phyloP scores from a whole-genome alignment of 2,329 filamentous ascomycete genomes.

The Beauveria pseudobassiana region DNA sequence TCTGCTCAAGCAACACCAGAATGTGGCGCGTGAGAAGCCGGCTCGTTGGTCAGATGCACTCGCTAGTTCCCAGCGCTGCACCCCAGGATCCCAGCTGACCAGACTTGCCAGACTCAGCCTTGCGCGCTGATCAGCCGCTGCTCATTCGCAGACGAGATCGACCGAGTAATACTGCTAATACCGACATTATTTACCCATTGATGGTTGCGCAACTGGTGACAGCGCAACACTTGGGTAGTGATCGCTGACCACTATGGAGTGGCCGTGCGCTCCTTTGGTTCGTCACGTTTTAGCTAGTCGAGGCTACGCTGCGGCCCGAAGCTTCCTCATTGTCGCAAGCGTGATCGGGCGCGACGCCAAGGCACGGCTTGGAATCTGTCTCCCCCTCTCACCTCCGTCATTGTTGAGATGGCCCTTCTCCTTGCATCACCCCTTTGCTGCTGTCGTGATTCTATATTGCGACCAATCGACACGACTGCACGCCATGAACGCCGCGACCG shows the following conservation, averaged over 20 bases:
- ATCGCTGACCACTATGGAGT: not conserved
- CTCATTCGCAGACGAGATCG: not conserved
- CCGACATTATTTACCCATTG: not conserved
- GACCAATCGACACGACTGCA: not conserved
- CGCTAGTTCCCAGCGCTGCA: not conserved
- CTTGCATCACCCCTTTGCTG: not conserved
- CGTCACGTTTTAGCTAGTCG: not conserved
- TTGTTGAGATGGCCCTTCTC: not conserved
- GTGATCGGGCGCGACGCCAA: not conserved
- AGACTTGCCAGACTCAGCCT: conserved; percentile 7
- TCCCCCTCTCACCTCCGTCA: not conserved
- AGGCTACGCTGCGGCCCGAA: not conserved
- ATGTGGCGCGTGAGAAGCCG: conserved; percentile 8
- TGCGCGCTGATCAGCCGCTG: conserved; percentile 6
- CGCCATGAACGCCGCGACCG: conserved; percentile 29
- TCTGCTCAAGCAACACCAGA: not conserved
- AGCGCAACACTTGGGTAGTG: not conserved
- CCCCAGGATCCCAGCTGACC: conserved; percentile 6
- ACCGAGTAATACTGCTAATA: not conserved
- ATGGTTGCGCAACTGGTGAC: too few relatives aligned
- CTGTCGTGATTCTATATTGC: not conserved
- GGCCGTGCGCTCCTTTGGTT: not conserved
- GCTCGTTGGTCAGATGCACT: conserved; percentile 10
- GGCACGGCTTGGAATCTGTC: not conserved
- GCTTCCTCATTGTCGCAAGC: not conserved